Percentiles rank a stretch among this genome's conserved stretches.
These are phyloP conservation scores for Dactylellina parvicollis DNA, from an alignment of 2,329 filamentous ascomycete species.

Conservation along the genomic window DNA sequence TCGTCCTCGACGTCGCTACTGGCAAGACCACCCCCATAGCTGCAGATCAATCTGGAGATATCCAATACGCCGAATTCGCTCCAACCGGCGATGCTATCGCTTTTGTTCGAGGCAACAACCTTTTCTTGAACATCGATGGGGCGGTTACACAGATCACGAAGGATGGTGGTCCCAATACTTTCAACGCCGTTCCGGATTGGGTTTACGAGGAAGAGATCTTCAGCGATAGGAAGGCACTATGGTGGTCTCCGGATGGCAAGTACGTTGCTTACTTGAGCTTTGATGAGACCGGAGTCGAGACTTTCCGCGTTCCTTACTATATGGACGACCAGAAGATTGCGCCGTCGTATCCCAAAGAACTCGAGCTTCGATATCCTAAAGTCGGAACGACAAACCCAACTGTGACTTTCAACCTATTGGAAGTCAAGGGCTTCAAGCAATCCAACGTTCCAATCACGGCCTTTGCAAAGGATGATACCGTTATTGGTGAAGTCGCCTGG, in stretches of 20 bases:
- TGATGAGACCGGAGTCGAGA: conserved; percentile 73
- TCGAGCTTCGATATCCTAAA: conserved; percentile 75
- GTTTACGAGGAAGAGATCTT: conserved; percentile 71
- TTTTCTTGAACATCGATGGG: conserved; percentile 70
- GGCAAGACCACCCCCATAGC: conserved; percentile 69
- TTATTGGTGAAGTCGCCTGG: conserved; percentile 76
- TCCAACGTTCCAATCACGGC: conserved; percentile 67
- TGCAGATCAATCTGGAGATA: conserved; percentile 70
- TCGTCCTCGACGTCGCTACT: conserved; percentile 70
- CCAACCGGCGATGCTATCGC: conserved; percentile 70
- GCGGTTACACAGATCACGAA: conserved; percentile 69
- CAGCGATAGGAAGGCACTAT: conserved; percentile 65
- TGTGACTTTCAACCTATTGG: conserved; percentile 70
- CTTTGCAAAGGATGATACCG: conserved; percentile 70
- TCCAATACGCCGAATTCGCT: conserved; percentile 74
- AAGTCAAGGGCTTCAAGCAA: conserved; percentile 63
- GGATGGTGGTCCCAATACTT: conserved; percentile 71
- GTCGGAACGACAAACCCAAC: conserved; percentile 75
- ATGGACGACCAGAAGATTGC: conserved; percentile 70
- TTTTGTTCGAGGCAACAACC: conserved; percentile 74
- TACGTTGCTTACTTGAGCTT: conserved; percentile 69
- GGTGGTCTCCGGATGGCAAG: conserved; percentile 69
- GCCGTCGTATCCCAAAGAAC: conserved; percentile 70
- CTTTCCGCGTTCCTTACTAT: conserved; percentile 74
- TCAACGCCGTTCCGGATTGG: conserved; percentile 74